Conservation (phyloP, 2,329 filamentous ascomycete species). For the Nigrospora oryzae region DNA sequence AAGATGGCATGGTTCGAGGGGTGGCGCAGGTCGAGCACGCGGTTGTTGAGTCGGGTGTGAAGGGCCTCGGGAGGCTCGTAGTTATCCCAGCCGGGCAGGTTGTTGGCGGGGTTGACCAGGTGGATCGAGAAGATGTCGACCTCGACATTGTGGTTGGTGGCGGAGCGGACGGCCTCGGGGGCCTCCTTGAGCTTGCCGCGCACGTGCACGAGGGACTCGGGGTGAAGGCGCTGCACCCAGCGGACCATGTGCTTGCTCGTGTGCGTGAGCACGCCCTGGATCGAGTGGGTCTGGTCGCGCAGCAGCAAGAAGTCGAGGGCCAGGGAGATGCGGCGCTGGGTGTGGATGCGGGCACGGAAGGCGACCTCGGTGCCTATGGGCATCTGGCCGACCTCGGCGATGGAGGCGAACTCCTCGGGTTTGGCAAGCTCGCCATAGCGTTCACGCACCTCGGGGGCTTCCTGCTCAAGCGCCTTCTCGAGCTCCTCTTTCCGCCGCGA, state of each 20-base stretch:
- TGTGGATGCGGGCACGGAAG: conserved; percentile 68
- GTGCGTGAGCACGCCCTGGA: conserved; percentile 65
- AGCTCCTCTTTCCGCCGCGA: conserved; percentile 19
- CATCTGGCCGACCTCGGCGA: conserved; percentile 27
- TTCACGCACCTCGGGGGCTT: conserved; percentile 7
- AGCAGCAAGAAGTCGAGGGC: conserved; percentile 79
- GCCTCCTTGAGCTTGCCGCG: conserved; percentile 65
- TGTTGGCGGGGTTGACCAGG: conserved; percentile 35
- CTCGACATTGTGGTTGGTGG: conserved; percentile 67
- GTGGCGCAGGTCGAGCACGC: conserved; percentile 75
- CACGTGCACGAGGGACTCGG: conserved; percentile 71
- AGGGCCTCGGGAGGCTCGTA: conserved; percentile 55
- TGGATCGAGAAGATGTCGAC: conserved; percentile 52
- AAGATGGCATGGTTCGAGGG: conserved; percentile 64
- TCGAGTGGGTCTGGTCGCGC: conserved; percentile 71
- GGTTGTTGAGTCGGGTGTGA: conserved; percentile 64
- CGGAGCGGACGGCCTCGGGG: conserved; percentile 66
- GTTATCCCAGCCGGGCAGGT: conserved; percentile 36
- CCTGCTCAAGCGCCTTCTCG: conserved; percentile 4
- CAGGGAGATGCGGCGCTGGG: conserved; percentile 70
- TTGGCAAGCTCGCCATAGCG: conserved; percentile 9
- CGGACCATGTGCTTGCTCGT: conserved; percentile 56
- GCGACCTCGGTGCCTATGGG: conserved; percentile 48
- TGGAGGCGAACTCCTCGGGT: conserved; percentile 10
- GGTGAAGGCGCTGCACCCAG: conserved; percentile 74